These are phyloP conservation scores for Starmerella etchellsii DNA, from an alignment of 805 yeast species.

Conservation along the genomic window DNA sequence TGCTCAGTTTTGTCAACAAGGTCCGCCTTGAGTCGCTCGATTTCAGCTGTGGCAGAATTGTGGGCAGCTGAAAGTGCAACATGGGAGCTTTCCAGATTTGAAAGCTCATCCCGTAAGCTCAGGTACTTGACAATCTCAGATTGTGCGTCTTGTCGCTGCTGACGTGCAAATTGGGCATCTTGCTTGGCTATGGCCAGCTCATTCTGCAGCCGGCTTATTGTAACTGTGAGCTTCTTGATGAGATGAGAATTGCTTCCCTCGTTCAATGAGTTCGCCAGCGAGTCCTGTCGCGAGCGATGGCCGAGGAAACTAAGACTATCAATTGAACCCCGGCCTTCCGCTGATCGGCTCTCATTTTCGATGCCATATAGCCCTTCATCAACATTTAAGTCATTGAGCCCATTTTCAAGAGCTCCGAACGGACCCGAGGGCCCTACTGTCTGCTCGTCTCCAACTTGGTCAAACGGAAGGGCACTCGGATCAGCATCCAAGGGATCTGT, in stretches of 20 bases:
- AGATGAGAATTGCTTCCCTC: constrained; percentile 36
- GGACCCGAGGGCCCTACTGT: constrained; percentile 13
- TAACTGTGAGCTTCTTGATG: constrained; percentile 61
- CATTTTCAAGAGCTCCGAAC: constrained; percentile 1
- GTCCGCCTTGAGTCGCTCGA: constrained; percentile 37
- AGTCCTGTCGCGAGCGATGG: constrained; percentile 6
- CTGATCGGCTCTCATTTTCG: background rate
- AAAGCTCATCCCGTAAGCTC: constrained; percentile 40
- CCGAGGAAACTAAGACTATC: constrained; percentile 6
- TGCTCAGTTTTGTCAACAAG: constrained; percentile 80
- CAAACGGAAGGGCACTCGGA: no score
- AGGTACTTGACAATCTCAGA: constrained; percentile 50
- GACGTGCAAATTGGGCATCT: constrained; percentile 40
- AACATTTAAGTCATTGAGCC: background rate
- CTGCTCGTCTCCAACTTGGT: background rate
- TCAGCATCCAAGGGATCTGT: no score
- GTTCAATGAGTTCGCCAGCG: background rate
- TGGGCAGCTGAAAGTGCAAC: constrained; percentile 26
- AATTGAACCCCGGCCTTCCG: background rate
- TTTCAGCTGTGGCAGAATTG: constrained; percentile 39
- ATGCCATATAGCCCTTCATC: background rate
- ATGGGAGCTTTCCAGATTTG: constrained; percentile 25
- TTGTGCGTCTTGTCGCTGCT: constrained; percentile 54
- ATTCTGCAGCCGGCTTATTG: constrained; percentile 65
- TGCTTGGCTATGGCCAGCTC: constrained; percentile 57